phyloP scores from a whole-genome alignment of 768 basidiomycete genomes.

The Cyclocybe cylindracea region DNA sequence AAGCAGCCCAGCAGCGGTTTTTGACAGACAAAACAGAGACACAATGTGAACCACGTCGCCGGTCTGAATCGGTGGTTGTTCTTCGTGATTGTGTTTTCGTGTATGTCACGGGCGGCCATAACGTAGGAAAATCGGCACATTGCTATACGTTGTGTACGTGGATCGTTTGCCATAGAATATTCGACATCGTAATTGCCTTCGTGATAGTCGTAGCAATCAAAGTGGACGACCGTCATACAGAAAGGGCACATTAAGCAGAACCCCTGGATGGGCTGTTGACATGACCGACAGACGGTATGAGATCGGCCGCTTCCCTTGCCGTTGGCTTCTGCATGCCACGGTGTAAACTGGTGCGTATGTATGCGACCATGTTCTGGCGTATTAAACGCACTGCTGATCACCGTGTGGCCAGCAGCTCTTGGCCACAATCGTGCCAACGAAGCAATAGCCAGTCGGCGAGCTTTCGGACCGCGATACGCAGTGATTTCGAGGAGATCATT shows the following conservation, averaged over 20 bases:
- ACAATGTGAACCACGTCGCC: constrained; percentile 72
- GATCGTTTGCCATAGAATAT: constrained; percentile 48
- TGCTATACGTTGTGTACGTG: constrained; percentile 54
- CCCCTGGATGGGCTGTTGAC: constrained; percentile 54
- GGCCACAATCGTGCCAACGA: constrained; percentile 70
- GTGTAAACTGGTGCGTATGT: constrained; percentile 64
- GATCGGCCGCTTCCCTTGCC: constrained; percentile 25
- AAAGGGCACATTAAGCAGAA: constrained; percentile 74
- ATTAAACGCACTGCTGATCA: constrained; percentile 56
- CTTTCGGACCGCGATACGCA: constrained; percentile 61
- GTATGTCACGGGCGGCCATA: constrained; percentile 19
- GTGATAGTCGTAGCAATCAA: constrained; percentile 76
- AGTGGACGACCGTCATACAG: constrained; percentile 71
- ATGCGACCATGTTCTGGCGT: constrained; percentile 23
- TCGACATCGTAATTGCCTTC: constrained; percentile 60
- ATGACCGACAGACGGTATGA: constrained; percentile 54
- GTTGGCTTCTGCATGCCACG: constrained; percentile 55
- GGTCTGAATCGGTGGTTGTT: constrained; percentile 53
- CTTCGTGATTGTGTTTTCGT: constrained; percentile 12
- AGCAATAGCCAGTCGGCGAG: constrained; percentile 55
- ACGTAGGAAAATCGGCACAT: constrained; percentile 62
- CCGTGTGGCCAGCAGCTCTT: constrained; percentile 63
- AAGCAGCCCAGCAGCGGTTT: constrained; percentile 74
- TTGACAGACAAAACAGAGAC: constrained; percentile 67
- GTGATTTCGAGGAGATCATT: constrained; percentile 71